phyloP scores from a whole-genome alignment of 1,284 basidiomycete genomes.

The Pterula multifida region DNA sequence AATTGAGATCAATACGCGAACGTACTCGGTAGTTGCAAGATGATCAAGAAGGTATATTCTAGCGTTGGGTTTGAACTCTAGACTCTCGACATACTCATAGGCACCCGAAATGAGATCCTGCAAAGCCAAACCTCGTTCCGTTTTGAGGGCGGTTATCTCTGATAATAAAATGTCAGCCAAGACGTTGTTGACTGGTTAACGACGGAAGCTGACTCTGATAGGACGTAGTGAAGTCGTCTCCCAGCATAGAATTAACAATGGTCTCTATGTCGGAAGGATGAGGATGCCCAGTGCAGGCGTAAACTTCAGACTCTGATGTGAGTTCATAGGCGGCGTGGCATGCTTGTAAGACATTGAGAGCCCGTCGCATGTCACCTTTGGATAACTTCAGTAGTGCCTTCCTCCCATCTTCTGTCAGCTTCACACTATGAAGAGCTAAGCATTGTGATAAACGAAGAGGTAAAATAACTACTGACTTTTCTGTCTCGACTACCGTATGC shows the following conservation, averaged over 20 bases:
- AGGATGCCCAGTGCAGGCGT: conserved; percentile 94
- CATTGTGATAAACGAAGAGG: conserved; percentile 5
- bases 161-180: conserved; percentile 1
- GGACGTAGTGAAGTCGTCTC: conserved; percentile 90
- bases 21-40: conserved; percentile 82
- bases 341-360: conserved; percentile 93
- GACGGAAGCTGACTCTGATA: conserved; percentile 63
- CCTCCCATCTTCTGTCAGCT: conserved; percentile 78
- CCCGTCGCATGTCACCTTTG: conserved; percentile 95
- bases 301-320: conserved; percentile 85
- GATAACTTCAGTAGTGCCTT: conserved; percentile 87
- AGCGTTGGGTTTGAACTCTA: conserved; percentile 80
- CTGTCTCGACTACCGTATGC: conserved; percentile 70
- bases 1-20: conserved; percentile 9
- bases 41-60: conserved; percentile 88
- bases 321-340: conserved; percentile 93
- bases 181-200: too few relatives aligned
- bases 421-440: conserved; percentile 47
- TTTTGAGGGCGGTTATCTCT: conserved; percentile 86
- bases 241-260: conserved; percentile 92
- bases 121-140: conserved; percentile 85
- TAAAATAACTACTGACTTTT: conserved; percentile 47
- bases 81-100: conserved; percentile 81
- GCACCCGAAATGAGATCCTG: conserved; percentile 93
- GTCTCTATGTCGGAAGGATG: conserved; percentile 90